These are phyloP conservation scores for Sesbania bispinosa DNA, from an alignment of 306 rosid species.

Conservation along the genomic window DNA sequence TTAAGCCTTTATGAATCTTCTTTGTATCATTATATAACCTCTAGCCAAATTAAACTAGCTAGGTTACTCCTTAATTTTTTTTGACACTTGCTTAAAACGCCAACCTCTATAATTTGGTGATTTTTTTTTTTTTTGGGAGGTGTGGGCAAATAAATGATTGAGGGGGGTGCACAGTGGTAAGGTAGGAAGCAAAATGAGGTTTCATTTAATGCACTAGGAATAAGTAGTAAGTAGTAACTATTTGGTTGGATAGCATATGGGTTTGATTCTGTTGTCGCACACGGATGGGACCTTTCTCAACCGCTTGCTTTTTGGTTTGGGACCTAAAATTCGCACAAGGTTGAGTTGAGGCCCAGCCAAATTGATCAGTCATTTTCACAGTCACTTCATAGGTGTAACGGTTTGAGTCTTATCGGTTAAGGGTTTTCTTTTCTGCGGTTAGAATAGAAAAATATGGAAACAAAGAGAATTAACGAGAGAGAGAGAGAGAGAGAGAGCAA, in stretches of 20 bases:
- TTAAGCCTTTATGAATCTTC: background rate
- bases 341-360: background rate
- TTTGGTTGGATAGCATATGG: slow-evolving; percentile 6
- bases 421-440: too few relatives aligned
- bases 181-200: slow-evolving; percentile 29
- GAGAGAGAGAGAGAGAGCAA: too few relatives aligned
- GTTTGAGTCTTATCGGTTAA: background rate
- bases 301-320: slow-evolving; percentile 4
- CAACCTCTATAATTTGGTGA: slow-evolving; percentile 13
- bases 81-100: slow-evolving; percentile 18
- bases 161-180: background rate
- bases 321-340: background rate
- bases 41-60: too few relatives aligned
- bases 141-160: slow-evolving; percentile 15
- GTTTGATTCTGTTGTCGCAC: slow-evolving; percentile 31
- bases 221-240: background rate
- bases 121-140: background rate
- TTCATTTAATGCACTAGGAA: slow-evolving; percentile 26
- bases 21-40: background rate
- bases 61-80: background rate
- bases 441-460: too few relatives aligned
- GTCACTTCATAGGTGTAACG: slow-evolving; percentile 2
- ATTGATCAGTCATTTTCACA: slow-evolving; percentile 9
- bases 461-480: too few relatives aligned
- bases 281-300: slow-evolving; percentile 28